Base-by-base conservation (phyloP, 257 asterid genomes). In the Vinca minor region DNA sequence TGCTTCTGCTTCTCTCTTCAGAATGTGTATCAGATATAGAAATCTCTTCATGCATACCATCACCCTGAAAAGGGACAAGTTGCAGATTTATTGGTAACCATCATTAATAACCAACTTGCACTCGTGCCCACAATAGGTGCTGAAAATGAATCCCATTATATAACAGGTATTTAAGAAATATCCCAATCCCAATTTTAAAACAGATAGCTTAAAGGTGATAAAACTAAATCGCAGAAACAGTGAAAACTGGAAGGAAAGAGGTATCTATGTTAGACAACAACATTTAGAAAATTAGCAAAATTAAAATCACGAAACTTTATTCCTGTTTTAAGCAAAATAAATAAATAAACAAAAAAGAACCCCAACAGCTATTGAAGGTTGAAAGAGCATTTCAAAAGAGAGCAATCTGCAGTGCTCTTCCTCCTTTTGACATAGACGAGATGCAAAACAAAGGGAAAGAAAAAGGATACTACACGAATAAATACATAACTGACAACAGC, bases 41-140 rank as follows among this genome's bases (percentile, higher is more conserved):
- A 70, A 59, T 67, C 64, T 78, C 84, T 70, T 84, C 84, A 41
- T 67, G 76, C 59, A 55, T 63, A 77, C 59, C 53, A 78, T 71
- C 77, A 38, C 74, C 89, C 98, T 91, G 86, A 29, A 29, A 67
- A 69, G 74, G 74, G 48, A 59, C 38, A 68, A 1, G 35, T 53
- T 58, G 50, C 46, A 67, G 50, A 69, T 67, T 64, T 25, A 18
- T 14, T 1, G 13, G 38, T 5, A 48, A 29, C 34, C 35, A 1
- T 4, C 5, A 57, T 5, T 12, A 21, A 32, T 41, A 49, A 11
- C 54, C 32, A 59, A 48, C 44, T 34, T 47, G 23, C 20, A 14
- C 29, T 10, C 26, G 15, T 59, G 59, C 28, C 62, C 54, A n/a
- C 36, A 4, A 41, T 4, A 18, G 4, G 35, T 52, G 14, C 25